phyloP scores from a whole-genome alignment of 2,329 filamentous ascomycete species.

The Ascochyta koolunga region DNA sequence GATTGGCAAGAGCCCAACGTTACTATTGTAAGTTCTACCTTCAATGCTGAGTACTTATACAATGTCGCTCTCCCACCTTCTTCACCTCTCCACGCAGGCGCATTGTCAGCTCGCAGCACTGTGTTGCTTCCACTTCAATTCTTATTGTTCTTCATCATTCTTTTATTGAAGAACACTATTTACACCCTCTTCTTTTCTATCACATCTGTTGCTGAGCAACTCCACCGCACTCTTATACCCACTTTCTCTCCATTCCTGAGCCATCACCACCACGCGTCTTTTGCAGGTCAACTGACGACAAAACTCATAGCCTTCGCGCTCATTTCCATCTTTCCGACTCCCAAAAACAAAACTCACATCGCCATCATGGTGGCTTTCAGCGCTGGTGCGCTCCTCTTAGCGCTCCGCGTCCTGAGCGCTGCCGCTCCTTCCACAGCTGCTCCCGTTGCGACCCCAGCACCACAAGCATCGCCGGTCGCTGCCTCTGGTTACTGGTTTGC shows the following conservation, averaged over 20 bases:
- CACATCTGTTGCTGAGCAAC: conserved; percentile 30
- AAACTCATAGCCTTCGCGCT: conserved; percentile 27
- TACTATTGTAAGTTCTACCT: conserved; percentile 39
- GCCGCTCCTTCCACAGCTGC: conserved; percentile 36
- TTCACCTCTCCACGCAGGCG: conserved; percentile 40
- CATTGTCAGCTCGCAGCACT: conserved; percentile 35
- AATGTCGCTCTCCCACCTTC: conserved; percentile 28
- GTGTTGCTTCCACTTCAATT: conserved; percentile 34
- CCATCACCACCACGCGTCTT: conserved; percentile 24
- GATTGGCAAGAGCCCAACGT: conserved; percentile 33
- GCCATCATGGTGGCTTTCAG: conserved; percentile 48
- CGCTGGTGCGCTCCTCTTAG: conserved; percentile 45
- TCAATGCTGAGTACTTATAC: conserved; percentile 39
- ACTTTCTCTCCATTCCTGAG: conserved; percentile 18
- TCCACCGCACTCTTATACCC: conserved; percentile 8
- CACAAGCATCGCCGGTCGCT: conserved; percentile 28
- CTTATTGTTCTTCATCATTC: conserved; percentile 43
- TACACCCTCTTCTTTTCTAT: conserved; percentile 20
- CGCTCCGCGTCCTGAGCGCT: conserved; percentile 46
- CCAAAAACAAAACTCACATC: conserved; percentile 25
- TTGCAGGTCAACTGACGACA: conserved; percentile 40
- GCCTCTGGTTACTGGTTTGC: conserved; percentile 71
- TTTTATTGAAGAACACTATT: conserved; percentile 30
- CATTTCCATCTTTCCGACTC: conserved; percentile 20
- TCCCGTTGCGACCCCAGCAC: conserved; percentile 28